Evolutionary conservation across 176 grass and related monocot genomes (phyloP).

Genomic region (Zizania latifolia): DNA sequence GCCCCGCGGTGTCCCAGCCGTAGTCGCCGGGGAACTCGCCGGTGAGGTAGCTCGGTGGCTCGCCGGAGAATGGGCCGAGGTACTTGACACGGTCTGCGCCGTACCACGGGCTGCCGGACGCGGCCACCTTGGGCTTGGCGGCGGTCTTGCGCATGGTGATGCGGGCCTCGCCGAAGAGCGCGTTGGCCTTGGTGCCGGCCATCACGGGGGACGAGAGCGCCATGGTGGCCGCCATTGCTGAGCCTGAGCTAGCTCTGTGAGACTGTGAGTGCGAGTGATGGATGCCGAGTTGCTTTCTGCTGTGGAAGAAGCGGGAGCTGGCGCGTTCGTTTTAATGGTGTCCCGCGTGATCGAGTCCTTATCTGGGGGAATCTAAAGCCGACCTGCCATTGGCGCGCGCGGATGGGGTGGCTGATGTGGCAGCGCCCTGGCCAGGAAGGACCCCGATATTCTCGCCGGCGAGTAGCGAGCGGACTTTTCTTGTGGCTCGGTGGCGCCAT

Average conservation of each 20-base stretch:
- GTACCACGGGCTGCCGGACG: slow-evolving; percentile 65
- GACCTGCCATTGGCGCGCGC: not conserved
- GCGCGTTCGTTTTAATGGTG: no score
- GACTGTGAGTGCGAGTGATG: not conserved
- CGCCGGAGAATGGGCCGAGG: slow-evolving; percentile 74
- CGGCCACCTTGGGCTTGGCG: not conserved
- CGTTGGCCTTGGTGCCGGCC: not conserved
- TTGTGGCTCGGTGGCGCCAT: no score
- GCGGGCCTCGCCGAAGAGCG: not conserved
- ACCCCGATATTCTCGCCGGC: no score
- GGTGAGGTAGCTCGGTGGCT: slow-evolving; percentile 72
- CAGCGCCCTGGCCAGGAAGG: not conserved
- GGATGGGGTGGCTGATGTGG: not conserved
- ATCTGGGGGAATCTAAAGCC: not conserved
- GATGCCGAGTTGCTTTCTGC: no score
- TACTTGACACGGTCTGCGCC: slow-evolving; percentile 77
- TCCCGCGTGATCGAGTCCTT: not conserved
- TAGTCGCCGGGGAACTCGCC: slow-evolving; percentile 92
- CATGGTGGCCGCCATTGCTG: not conserved
- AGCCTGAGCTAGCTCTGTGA: no score
- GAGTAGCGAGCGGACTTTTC: no score
- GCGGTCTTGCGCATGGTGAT: not conserved
- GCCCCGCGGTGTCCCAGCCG: slow-evolving; percentile 82
- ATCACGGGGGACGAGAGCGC: not conserved
- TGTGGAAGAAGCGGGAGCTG: no score